Evolutionary conservation across 2,329 filamentous ascomycete species (phyloP).

Genomic region (Fusarium albosuccineum): DNA sequence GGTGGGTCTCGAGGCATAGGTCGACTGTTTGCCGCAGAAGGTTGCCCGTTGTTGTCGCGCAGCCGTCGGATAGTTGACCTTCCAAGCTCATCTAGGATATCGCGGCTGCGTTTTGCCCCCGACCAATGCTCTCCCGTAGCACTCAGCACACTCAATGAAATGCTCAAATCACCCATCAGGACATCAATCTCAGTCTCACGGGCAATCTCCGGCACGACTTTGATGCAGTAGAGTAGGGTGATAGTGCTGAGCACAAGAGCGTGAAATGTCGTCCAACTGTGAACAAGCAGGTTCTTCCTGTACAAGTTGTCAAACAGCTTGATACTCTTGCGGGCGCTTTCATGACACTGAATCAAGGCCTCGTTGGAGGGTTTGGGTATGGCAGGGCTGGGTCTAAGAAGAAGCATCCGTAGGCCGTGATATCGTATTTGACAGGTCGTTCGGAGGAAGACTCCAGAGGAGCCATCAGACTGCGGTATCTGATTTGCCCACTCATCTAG

Average conservation of each 20-base stretch:
- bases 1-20: not conserved
- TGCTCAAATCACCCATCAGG: slow-evolving; percentile 57
- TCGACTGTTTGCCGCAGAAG: not conserved
- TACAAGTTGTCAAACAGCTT: slow-evolving; percentile 59
- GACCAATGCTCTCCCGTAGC: slow-evolving; percentile 66
- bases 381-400: slow-evolving; percentile 64
- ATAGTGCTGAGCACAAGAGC: slow-evolving; percentile 62
- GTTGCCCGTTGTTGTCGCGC: slow-evolving; percentile 10
- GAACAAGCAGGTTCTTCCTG: slow-evolving; percentile 57
- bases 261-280: slow-evolving; percentile 64
- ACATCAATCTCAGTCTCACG: slow-evolving; percentile 53
- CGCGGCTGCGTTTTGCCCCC: slow-evolving; percentile 61
- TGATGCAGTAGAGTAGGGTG: slow-evolving; percentile 65
- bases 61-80: slow-evolving; percentile 50
- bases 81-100: slow-evolving; percentile 58
- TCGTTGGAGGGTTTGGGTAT: slow-evolving; percentile 61
- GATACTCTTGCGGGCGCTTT: slow-evolving; percentile 58
- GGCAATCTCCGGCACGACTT: slow-evolving; percentile 58
- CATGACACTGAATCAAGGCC: slow-evolving; percentile 57
- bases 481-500: slow-evolving; percentile 56
- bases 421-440: slow-evolving; percentile 60
- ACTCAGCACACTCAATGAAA: slow-evolving; percentile 61
- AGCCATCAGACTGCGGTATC: slow-evolving; percentile 48
- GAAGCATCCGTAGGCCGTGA: slow-evolving; percentile 62
- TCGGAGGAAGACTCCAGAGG: slow-evolving; percentile 42